Percentiles rank a stretch among this genome's conserved stretches.
These are phyloP conservation scores for Xylariaceae sp. DNA, from an alignment of 2,329 filamentous ascomycete genomes.

Conservation along the genomic window DNA sequence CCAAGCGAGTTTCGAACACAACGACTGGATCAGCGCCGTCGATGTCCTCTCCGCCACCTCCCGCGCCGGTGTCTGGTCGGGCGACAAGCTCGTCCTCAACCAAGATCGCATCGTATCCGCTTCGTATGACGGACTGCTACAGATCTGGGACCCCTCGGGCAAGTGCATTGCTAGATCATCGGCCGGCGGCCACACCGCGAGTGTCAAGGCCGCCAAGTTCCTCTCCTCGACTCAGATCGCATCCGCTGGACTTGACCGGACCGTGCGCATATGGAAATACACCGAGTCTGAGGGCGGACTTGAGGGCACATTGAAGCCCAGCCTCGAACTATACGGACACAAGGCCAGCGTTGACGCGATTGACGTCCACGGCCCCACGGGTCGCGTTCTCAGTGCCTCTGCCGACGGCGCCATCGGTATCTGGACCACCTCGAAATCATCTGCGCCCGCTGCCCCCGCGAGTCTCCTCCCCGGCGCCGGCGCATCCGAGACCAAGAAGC, in stretches of 20 bases:
- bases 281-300: slow-evolving; percentile 58
- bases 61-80: slow-evolving; percentile 52
- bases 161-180: slow-evolving; percentile 71
- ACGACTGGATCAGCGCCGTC: slow-evolving; percentile 90
- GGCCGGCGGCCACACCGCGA: slow-evolving; percentile 60
- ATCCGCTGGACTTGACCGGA: slow-evolving; percentile 78
- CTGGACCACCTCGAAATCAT: slow-evolving; percentile 76
- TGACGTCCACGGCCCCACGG: slow-evolving; percentile 66
- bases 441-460: slow-evolving; percentile 67
- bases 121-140: slow-evolving; percentile 82
- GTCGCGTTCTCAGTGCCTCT: slow-evolving; percentile 78
- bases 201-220: slow-evolving; percentile 79
- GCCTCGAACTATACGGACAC: slow-evolving; percentile 80
- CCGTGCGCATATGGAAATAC: slow-evolving; percentile 87
- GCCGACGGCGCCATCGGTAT: slow-evolving; percentile 79
- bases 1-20: slow-evolving; percentile 89
- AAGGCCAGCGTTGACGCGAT: slow-evolving; percentile 67
- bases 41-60: slow-evolving; percentile 72
- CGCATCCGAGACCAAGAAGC: slow-evolving; percentile 63
- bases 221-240: slow-evolving; percentile 72
- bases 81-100: slow-evolving; percentile 44
- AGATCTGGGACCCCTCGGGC: slow-evolving; percentile 88
- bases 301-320: slow-evolving; percentile 60
- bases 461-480: slow-evolving; percentile 62
- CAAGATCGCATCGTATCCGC: slow-evolving; percentile 80